These are phyloP conservation scores for Apiospora aurea DNA, from an alignment of 2,329 filamentous ascomycete genomes.

Conservation along the genomic window DNA sequence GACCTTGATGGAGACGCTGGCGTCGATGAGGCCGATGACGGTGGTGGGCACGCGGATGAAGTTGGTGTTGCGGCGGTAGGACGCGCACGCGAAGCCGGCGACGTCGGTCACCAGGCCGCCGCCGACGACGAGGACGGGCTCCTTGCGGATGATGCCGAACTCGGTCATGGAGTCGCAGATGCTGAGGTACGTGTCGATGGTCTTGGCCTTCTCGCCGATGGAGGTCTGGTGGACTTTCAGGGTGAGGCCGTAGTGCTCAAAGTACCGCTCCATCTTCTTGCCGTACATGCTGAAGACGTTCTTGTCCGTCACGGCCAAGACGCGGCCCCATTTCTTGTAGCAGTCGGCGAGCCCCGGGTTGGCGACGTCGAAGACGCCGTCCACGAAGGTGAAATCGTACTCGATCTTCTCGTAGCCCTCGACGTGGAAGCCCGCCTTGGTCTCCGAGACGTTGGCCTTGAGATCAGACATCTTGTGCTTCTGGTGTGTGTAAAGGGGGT, in stretches of 20 bases:
- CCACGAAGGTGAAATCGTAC: constrained; percentile 77
- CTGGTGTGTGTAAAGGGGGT: not conserved
- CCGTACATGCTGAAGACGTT: constrained; percentile 76
- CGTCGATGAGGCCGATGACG: constrained; percentile 78
- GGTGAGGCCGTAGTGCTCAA: constrained; percentile 67
- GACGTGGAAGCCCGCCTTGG: constrained; percentile 71
- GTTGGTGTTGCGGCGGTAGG: constrained; percentile 76
- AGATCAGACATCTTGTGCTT: constrained; percentile 68
- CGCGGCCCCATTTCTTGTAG: constrained; percentile 70
- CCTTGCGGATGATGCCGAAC: constrained; percentile 74
- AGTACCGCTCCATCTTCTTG: constrained; percentile 70
- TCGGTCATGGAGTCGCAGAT: constrained; percentile 79
- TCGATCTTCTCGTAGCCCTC: constrained; percentile 79
- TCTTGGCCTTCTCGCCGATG: constrained; percentile 79
- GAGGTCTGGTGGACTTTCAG: constrained; percentile 75
- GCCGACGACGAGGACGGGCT: constrained; percentile 71
- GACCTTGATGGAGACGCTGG: constrained; percentile 80
- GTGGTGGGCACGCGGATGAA: constrained; percentile 78
- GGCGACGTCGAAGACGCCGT: constrained; percentile 68
- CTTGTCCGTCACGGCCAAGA: constrained; percentile 72
- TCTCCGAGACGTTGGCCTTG: constrained; percentile 70
- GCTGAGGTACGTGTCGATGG: constrained; percentile 70
- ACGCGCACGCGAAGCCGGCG: constrained; percentile 75
- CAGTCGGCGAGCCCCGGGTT: constrained; percentile 69
- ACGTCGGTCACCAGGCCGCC: constrained; percentile 77